Base-by-base conservation (phyloP, 164 flowering plant genomes). In the Pachysandra terminalis region DNA sequence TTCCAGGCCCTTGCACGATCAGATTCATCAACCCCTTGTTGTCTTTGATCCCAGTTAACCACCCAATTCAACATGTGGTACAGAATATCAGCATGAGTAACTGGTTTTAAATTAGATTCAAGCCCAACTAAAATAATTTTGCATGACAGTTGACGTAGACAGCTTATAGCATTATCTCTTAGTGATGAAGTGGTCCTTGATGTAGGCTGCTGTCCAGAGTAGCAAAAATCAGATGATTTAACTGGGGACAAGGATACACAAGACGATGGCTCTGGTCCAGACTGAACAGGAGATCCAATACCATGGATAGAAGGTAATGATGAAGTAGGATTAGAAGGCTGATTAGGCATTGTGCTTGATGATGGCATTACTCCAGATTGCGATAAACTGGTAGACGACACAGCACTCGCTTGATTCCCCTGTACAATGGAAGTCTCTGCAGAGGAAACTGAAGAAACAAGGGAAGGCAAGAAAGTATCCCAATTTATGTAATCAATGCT, bases 391-490 rank as follows among this genome's bases (percentile, higher is more conserved):
- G 77, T 63, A 40, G 89, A 78, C 65, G 95, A 65, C n/a, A 69
- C 77, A 64, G 81, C 65, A 68, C 71, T 35, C 59, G 66, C 69
- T 73, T 85, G 93, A 73, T 68, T 77, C 54, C 84, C 86, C 60
- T 86, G 98, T 72, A 83, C 79, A 64, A 64, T 65, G 26, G 96
- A 79, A 68, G 78, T 69, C 75, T 93, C 99, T 12, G 90, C 84
- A 61, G 94, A 69, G 41, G 91, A 84, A 74, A 89, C 90, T 37
- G 91, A 78, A 74, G 92, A 89, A 66, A 96, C 96, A 62, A 96
- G 97, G 19, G 88, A 82, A 22, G 97, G 91, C 79, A 96, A 74
- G 71, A 93, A 86, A n/a, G 90, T 73, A 68, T 96, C 99, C 97
- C 98, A 89, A 72, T 87, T 88, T 73, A 96, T 82, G 79, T 78